Base-by-base conservation (phyloP, 768 basidiomycete genomes). In the Tylopilus subfusipes region DNA sequence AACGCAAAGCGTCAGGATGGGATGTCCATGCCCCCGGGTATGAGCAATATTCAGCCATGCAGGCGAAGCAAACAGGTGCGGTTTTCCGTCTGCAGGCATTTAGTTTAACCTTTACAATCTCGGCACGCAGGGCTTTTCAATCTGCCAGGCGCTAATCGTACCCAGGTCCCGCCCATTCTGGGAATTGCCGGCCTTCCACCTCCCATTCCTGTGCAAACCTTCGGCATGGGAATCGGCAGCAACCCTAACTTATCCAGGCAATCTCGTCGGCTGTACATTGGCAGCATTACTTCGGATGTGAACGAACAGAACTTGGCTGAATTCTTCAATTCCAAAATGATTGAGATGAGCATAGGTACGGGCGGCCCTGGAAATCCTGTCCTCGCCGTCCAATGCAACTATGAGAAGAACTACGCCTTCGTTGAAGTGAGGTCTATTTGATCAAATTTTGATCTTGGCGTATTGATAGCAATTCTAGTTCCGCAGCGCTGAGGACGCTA, bases 361-460 rank as follows among this genome's bases (percentile, higher is more conserved):
- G 88, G 86, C 27, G 83, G 80, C 19, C 83, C 90, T 22, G 93
- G 92, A 21, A 93, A 93, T 58, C 92, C 96, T 11, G 93, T 98
- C 30, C 80, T 95, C 30, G 88, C 88, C 19, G 93, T 97, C 6
- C 93, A 96, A 66, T 90, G 97, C 75, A 98, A 98, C 67, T 94
- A 94, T 64, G 97, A 98, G 72, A 99, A 98, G 79, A 94, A 93
- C 63, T 99, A 98, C 68, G 97, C 97, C 2, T 99, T 98, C 68
- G 90, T 98, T 49, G 97, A 99, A 79, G 96, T 96, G 68, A 58
- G 79, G 65, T 36, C 33, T 40, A 22, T 22, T 48, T n/a, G 4
- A 52, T 22, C 30, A 31, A 52, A 38, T 39, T 33, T 18, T 63
- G 27, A 9, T 24, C 13, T 19, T n/a, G 5, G 31, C 30, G 11